phyloP scores from a whole-genome alignment of 805 yeast genomes.

The Starmera dryadoides region DNA sequence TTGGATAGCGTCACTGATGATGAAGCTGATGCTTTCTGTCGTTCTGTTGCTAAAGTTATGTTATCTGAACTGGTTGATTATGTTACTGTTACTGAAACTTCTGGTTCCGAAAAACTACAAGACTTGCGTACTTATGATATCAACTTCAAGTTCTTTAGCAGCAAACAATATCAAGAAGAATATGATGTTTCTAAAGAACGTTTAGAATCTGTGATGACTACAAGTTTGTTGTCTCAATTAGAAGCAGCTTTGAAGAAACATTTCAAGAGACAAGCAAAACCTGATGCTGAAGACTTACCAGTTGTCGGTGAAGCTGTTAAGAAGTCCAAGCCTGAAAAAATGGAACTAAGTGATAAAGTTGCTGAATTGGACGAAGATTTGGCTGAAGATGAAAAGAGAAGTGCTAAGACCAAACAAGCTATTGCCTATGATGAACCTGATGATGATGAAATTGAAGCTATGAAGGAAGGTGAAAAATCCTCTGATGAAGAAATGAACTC shows the following conservation, averaged over 20 bases:
- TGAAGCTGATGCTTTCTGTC: slow-evolving; percentile 89
- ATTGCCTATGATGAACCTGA: slow-evolving; percentile 93
- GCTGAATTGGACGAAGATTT: slow-evolving; percentile 43
- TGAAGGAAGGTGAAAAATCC: slow-evolving; percentile 76
- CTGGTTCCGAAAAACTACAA: slow-evolving; percentile 47
- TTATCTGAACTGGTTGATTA: slow-evolving; percentile 85
- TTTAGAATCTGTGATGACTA: slow-evolving; percentile 61
- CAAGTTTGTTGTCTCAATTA: slow-evolving; percentile 58
- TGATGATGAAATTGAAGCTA: slow-evolving; percentile 87
- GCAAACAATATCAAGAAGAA: slow-evolving; percentile 73
- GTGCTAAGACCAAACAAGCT: slow-evolving; percentile 68
- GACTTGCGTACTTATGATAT: slow-evolving; percentile 67
- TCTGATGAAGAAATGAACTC: slow-evolving; percentile 55
- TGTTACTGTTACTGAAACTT: slow-evolving; percentile 82
- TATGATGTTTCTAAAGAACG: slow-evolving; percentile 81
- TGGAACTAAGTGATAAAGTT: too few relatives aligned
- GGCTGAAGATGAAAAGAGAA: slow-evolving; percentile 55
- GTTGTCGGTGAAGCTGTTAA: slow-evolving; percentile 64
- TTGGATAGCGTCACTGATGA: slow-evolving; percentile 72
- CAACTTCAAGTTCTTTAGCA: slow-evolving; percentile 66
- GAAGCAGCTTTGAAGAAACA: slow-evolving; percentile 75
- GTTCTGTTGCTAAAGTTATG: slow-evolving; percentile 76
- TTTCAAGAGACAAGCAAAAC: slow-evolving; percentile 69
- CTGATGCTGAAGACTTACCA: slow-evolving; percentile 42
- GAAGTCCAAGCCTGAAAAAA: slow-evolving; percentile 14